A percentile compares a stretch with the other conserved stretches of the same genome.
These are phyloP conservation scores for Leccinellum albellum DNA, from an alignment of 768 basidiomycete species.

Conservation along the genomic window DNA sequence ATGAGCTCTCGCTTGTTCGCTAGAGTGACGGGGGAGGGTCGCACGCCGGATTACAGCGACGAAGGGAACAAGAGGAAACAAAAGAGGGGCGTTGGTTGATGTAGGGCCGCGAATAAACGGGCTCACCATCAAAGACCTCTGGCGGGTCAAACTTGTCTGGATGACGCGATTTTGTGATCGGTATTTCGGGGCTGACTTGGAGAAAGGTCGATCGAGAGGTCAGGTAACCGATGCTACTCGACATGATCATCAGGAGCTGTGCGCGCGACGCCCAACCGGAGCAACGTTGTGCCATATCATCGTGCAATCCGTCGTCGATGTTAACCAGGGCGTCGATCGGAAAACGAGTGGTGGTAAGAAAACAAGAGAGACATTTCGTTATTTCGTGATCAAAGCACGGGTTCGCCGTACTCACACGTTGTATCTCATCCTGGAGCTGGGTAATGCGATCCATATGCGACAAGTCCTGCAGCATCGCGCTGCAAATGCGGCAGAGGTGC, in stretches of 20 bases:
- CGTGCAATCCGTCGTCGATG: neutral
- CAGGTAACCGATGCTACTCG: slow-evolving; percentile 75
- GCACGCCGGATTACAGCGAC: neutral
- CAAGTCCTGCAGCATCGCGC: slow-evolving; percentile 89
- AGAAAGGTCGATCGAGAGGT: slow-evolving; percentile 71
- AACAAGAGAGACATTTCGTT: neutral
- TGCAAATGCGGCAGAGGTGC: slow-evolving; percentile 29
- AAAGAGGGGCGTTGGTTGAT: neutral
- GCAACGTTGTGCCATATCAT: neutral
- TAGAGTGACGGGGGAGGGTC: slow-evolving; percentile 24
- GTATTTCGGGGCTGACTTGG: slow-evolving; percentile 74
- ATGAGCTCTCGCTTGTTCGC: slow-evolving; percentile 85
- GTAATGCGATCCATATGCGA: slow-evolving; percentile 96
- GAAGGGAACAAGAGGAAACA: neutral
- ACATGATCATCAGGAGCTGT: slow-evolving; percentile 87
- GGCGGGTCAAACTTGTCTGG: slow-evolving; percentile 68
- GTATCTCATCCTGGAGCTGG: slow-evolving; percentile 91
- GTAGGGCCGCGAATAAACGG: neutral
- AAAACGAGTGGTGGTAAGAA: neutral
- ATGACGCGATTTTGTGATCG: slow-evolving; percentile 78
- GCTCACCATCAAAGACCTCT: slow-evolving; percentile 70
- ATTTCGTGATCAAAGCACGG: slow-evolving; percentile 8
- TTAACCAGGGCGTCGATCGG: neutral
- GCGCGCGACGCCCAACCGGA: neutral
- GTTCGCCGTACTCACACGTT: slow-evolving; percentile 50